Percentiles rank a stretch among this genome's conserved stretches.
Conservation (phyloP, 441 rosid species). For the Erodium moschatum region DNA sequence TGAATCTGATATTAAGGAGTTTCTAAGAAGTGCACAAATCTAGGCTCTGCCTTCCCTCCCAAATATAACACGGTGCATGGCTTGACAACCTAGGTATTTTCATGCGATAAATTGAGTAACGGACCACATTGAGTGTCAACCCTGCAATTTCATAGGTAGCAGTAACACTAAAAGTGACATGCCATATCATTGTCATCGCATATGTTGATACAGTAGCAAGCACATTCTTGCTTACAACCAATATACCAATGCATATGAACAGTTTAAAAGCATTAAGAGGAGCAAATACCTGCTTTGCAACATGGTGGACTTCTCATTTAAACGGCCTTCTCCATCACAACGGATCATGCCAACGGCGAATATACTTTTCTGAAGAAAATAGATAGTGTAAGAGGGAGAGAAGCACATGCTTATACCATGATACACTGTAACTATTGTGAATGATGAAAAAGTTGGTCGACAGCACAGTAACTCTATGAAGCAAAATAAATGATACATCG, state of each 20-base stretch:
- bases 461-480: not conserved
- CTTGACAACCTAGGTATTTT: not conserved
- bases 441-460: not conserved
- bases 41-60: not conserved
- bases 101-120: not conserved
- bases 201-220: not conserved
- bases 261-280: constrained; percentile 9
- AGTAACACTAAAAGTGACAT: not conserved
- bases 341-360: constrained; percentile 91
- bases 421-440: not conserved
- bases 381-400: constrained; percentile 26
- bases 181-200: not conserved
- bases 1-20: not conserved
- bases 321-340: constrained; percentile 90
- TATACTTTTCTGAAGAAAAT: constrained; percentile 57
- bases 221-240: not conserved
- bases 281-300: constrained; percentile 75
- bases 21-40: not conserved
- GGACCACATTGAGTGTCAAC: not conserved
- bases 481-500: not conserved
- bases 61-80: not conserved
- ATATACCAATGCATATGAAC: constrained; percentile 12
- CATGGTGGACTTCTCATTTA: constrained; percentile 79
- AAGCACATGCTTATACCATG: constrained; percentile 14
- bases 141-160: not conserved